These are phyloP conservation scores for Tricholoma terreum DNA, from an alignment of 768 basidiomycete genomes.

Conservation along the genomic window DNA sequence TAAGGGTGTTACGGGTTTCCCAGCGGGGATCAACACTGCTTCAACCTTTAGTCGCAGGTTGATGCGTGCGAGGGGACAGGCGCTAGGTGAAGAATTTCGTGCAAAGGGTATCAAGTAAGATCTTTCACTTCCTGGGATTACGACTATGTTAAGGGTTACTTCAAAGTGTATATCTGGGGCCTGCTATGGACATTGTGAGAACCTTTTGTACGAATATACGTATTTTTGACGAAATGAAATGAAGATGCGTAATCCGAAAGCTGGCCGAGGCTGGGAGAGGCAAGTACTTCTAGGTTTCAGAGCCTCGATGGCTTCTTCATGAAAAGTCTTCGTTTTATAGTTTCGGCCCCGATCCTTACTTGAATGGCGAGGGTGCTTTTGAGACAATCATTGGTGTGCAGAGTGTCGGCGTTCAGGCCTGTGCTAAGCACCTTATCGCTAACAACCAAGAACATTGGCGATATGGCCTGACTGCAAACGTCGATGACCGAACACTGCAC, in stretches of 20 bases:
- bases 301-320: neutral
- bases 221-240: neutral
- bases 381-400: slow-evolving; percentile 61
- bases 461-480: slow-evolving; percentile 40
- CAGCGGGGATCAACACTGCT: slow-evolving; percentile 55
- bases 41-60: slow-evolving; percentile 56
- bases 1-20: slow-evolving; percentile 48
- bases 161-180: slow-evolving; percentile 46
- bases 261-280: slow-evolving; percentile 50
- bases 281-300: slow-evolving; percentile 8
- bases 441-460: slow-evolving; percentile 55
- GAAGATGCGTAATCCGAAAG: slow-evolving; percentile 54
- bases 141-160: neutral
- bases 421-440: slow-evolving; percentile 49
- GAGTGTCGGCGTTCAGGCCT: slow-evolving; percentile 56
- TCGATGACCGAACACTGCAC: slow-evolving; percentile 57
- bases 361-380: slow-evolving; percentile 58
- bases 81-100: slow-evolving; percentile 65
- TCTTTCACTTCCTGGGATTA: neutral
- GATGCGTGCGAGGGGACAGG: slow-evolving; percentile 59
- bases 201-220: neutral
- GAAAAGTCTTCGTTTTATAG: slow-evolving; percentile 16
- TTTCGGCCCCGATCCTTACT: slow-evolving; percentile 61
- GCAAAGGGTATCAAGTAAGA: slow-evolving; percentile 57
- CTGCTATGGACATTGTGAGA: slow-evolving; percentile 54